A percentile compares a stretch with the other conserved stretches of the same genome.
Evolutionary conservation across 495 filamentous ascomycete species (phyloP).

Genomic region (Podospora fimiseda): DNA sequence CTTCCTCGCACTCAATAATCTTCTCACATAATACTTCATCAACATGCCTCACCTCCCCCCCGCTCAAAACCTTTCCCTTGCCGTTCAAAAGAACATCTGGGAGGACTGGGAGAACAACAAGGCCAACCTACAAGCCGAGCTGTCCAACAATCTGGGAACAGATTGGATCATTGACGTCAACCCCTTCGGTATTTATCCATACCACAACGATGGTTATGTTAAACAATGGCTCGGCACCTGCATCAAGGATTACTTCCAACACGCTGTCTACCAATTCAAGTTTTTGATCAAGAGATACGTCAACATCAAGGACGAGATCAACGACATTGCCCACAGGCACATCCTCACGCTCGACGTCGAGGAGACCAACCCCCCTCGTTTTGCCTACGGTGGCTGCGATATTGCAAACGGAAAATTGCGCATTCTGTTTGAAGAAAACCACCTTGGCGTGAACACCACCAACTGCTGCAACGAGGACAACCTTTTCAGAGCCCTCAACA

Average conservation of each 20-base stretch:
- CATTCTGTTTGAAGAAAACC: slow-evolving; percentile 38
- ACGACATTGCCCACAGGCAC: slow-evolving; percentile 39
- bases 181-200: slow-evolving; percentile 41
- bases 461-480: slow-evolving; percentile 27
- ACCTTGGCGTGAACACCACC: slow-evolving; percentile 42
- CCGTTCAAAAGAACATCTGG: slow-evolving; percentile 48
- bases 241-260: slow-evolving; percentile 41
- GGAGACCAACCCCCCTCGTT: slow-evolving; percentile 28
- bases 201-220: slow-evolving; percentile 42
- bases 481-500: slow-evolving; percentile 38
- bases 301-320: slow-evolving; percentile 40
- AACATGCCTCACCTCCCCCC: slow-evolving; percentile 36
- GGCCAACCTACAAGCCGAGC: slow-evolving; percentile 33
- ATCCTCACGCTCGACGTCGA: slow-evolving; percentile 42
- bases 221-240: slow-evolving; percentile 40
- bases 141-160: slow-evolving; percentile 37
- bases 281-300: slow-evolving; percentile 30
- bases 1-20: too few relatives aligned
- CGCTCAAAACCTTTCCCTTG: slow-evolving; percentile 49
- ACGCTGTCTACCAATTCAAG: slow-evolving; percentile 35
- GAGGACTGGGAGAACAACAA: slow-evolving; percentile 48
- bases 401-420: slow-evolving; percentile 41
- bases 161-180: slow-evolving; percentile 45
- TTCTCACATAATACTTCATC: too few relatives aligned
- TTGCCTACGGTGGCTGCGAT: slow-evolving; percentile 40